phyloP scores from a whole-genome alignment of 345 rosid species.

The Balakata baccata region DNA sequence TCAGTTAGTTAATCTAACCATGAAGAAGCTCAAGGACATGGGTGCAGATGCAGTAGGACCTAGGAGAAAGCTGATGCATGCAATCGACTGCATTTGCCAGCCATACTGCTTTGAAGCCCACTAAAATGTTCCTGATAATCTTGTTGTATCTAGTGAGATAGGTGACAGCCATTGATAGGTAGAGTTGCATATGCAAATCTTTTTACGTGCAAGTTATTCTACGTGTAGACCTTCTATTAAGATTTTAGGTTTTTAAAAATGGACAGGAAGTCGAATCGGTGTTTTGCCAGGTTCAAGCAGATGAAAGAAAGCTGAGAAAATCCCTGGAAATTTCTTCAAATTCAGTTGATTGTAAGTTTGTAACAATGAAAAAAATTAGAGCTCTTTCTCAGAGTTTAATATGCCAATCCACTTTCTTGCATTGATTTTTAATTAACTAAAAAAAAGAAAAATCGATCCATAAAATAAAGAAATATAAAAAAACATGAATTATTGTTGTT shows the following conservation, averaged over 20 bases:
- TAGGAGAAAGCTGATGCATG: slow-evolving; percentile 90
- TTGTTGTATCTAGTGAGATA: neutral
- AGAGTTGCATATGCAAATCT: neutral
- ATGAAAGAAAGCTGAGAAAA: neutral
- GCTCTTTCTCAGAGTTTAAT: too few species aligned
- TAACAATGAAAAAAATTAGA: too few species aligned
- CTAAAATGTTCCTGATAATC: slow-evolving; percentile 17
- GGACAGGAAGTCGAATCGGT: too few species aligned
- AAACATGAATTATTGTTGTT: too few species aligned
- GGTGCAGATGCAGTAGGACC: slow-evolving; percentile 92
- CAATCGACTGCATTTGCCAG: slow-evolving; percentile 75
- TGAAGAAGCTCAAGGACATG: slow-evolving; percentile 96
- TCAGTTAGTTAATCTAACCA: slow-evolving; percentile 73
- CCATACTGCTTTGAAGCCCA: slow-evolving; percentile 47
- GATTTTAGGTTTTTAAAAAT: too few species aligned
- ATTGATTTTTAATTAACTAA: too few species aligned
- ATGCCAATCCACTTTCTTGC: too few species aligned
- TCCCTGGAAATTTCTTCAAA: slow-evolving; percentile 3
- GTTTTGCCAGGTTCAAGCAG: neutral
- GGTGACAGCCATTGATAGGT: neutral
- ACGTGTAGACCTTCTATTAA: too few species aligned
- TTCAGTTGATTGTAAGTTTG: too few species aligned
- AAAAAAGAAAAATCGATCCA: too few species aligned
- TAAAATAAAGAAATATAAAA: too few species aligned
- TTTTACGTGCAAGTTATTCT: too few species aligned